A percentile compares a stretch with the other conserved stretches of the same genome.
Conservation (phyloP, 805 yeast genomes). For the Ogataea populi-albae region DNA sequence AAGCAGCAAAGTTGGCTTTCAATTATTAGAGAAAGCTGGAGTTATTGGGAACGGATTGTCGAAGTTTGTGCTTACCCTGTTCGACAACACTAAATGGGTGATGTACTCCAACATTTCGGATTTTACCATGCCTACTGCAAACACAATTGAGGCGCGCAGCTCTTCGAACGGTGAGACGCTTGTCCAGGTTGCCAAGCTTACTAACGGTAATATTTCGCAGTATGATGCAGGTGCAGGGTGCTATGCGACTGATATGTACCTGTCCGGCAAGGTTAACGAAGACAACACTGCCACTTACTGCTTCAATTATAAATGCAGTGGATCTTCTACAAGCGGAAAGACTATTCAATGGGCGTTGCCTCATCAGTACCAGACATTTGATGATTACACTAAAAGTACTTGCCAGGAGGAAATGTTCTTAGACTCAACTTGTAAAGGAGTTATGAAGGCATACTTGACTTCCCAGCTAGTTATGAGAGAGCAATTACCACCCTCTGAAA, state of each 20-base stretch:
- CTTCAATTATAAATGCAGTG: conserved; percentile 36
- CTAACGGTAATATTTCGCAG: conserved; percentile 33
- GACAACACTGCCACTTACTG: conserved; percentile 39
- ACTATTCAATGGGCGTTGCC: conserved; percentile 50
- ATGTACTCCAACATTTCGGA: conserved; percentile 41
- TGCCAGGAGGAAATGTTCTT: conserved; percentile 31
- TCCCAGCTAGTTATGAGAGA: conserved; percentile 30
- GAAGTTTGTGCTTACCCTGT: conserved; percentile 55
- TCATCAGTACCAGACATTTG: conserved; percentile 45
- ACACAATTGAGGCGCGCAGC: conserved; percentile 36
- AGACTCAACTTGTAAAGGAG: conserved; percentile 55
- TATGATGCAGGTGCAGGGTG: conserved; percentile 71
- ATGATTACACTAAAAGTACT: conserved; percentile 18
- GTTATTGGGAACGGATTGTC: conserved; percentile 38
- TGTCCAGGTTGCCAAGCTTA: conserved; percentile 50
- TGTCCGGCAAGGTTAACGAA: conserved; percentile 38
- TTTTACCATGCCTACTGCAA: conserved; percentile 22
- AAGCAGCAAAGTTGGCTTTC: conserved; percentile 65
- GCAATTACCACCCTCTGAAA: conserved; percentile 28
- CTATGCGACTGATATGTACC: conserved; percentile 47
- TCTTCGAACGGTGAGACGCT: conserved; percentile 36
- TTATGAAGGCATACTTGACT: conserved; percentile 45
- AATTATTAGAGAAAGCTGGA: conserved; percentile 40
- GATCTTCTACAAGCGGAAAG: conserved; percentile 21
- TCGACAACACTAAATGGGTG: conserved; percentile 62